Evolutionary conservation across 805 yeast species (phyloP), one percentile per base, ranked within the genome.

Genomic region (Saturnispora zaruensis): DNA sequence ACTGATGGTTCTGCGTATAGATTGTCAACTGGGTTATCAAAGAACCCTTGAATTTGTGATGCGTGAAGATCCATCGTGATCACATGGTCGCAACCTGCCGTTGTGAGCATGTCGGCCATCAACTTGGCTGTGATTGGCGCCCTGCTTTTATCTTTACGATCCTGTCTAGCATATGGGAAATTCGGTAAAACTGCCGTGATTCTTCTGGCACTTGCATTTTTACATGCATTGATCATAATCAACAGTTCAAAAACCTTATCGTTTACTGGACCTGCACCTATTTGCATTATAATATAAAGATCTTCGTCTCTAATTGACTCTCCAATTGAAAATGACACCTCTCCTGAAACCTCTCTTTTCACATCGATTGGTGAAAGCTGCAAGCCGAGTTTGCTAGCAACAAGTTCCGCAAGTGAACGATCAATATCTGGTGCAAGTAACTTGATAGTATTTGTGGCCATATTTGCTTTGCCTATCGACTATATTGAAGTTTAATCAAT

Each of bases 91-190:
- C 91, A 86, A 3, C 95, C 95, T 11, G 93, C 90, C 14, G 91
- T 82, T 26, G 85, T 81, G 49, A 86, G 67, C 79, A 86, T 75
- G 60, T 86, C 85, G 18, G 95, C 93, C 77, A 86, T 81, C 55
- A 86, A 73, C 65, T 86, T 86, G 42, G 93, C 93, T 14, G 93
- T 84, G 56, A 86, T 84, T 48, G 91, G 91, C 16, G 93, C 93
- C 65, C 95, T 75, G 48, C 85, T 78, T 63, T 86, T 86, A 64
- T 86, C 95, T 68, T 86, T 86, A 64, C 87, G 76, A 64, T 86
- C 95, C 66, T 86, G 95, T 71, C 95, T 78, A n/a, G 93, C 93
- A 58, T 86, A 86, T 9, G 90, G 90, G 66, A 84, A 86, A 63
- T 81, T 84, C 48, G 95, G 93, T 55, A 86, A 76, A 16, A 86